phyloP scores from a whole-genome alignment of 1,139 yeast genomes.

The Pichia terricola region DNA sequence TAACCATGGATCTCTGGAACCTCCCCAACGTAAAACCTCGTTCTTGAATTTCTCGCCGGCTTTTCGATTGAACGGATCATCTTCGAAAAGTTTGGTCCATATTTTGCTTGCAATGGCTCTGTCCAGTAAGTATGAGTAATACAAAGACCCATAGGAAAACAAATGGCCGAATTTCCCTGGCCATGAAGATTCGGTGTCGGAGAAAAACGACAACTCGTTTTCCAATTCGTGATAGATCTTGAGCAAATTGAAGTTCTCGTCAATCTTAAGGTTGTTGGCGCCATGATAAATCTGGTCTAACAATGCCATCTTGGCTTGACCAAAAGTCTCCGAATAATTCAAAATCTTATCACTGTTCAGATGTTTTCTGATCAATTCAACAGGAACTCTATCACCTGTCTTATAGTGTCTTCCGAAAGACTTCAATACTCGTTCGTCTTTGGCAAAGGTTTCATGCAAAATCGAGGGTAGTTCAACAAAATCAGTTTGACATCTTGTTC shows the following conservation, averaged over 20 bases:
- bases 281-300: constrained; percentile 77
- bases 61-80: constrained; percentile 58
- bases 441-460: constrained; percentile 86
- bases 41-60: constrained; percentile 71
- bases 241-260: constrained; percentile 39
- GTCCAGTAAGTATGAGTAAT: constrained; percentile 85
- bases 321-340: constrained; percentile 66
- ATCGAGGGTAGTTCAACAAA: constrained; percentile 96
- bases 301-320: constrained; percentile 85
- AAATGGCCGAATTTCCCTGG: constrained; percentile 92
- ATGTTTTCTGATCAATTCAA: constrained; percentile 37
- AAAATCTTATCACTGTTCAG: constrained; percentile 46
- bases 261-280: constrained; percentile 27
- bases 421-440: constrained; percentile 65
- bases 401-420: constrained; percentile 66
- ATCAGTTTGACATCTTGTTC: constrained; percentile 93
- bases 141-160: constrained; percentile 89
- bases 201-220: constrained; percentile 40
- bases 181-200: constrained; percentile 70
- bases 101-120: constrained; percentile 85
- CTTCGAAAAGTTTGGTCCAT: constrained; percentile 63
- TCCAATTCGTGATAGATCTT: constrained; percentile 61
- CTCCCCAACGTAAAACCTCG: constrained; percentile 85
- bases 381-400: constrained; percentile 56
- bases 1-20: constrained; percentile 82